Evolutionary conservation across 2,329 filamentous ascomycete genomes (phyloP).

Genomic region (Botrytis medusae): DNA sequence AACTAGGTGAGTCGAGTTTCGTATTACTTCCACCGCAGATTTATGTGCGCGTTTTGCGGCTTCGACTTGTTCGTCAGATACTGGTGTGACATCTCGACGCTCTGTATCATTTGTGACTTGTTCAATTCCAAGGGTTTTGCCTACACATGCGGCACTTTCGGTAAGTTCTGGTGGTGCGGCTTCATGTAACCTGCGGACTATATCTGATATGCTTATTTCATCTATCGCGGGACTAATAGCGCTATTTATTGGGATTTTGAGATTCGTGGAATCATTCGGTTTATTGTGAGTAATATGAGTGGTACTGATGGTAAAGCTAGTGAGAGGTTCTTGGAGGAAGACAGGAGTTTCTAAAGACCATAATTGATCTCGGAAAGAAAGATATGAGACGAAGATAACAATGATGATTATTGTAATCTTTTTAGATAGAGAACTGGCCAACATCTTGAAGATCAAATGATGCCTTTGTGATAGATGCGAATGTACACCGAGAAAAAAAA

Average conservation of each 20-base stretch:
- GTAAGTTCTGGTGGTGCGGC: neutral
- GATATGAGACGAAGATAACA: neutral
- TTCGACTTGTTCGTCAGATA: constrained; percentile 11
- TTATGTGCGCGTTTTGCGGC: neutral
- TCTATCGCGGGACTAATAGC: too few species aligned
- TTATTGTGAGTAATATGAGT: neutral
- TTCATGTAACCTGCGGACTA: neutral
- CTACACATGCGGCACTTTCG: neutral
- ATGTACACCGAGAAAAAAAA: neutral
- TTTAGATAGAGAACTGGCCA: constrained; percentile 7
- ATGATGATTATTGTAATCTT: neutral
- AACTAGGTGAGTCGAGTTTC: neutral
- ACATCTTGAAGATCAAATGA: neutral
- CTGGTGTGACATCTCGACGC: constrained; percentile 15
- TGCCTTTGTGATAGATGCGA: neutral
- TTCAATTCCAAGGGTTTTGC: neutral
- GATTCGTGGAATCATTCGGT: neutral
- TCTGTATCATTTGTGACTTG: constrained; percentile 9
- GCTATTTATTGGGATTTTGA: too few species aligned
- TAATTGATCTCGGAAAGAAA: constrained; percentile 1
- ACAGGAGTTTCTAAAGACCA: constrained; percentile 14
- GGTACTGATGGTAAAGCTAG: neutral
- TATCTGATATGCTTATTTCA: neutral
- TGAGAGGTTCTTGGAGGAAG: neutral
- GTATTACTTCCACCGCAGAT: constrained; percentile 7